Evolutionary conservation across 164 flowering plant species (phyloP).

Genomic region (Sextonia rubra): DNA sequence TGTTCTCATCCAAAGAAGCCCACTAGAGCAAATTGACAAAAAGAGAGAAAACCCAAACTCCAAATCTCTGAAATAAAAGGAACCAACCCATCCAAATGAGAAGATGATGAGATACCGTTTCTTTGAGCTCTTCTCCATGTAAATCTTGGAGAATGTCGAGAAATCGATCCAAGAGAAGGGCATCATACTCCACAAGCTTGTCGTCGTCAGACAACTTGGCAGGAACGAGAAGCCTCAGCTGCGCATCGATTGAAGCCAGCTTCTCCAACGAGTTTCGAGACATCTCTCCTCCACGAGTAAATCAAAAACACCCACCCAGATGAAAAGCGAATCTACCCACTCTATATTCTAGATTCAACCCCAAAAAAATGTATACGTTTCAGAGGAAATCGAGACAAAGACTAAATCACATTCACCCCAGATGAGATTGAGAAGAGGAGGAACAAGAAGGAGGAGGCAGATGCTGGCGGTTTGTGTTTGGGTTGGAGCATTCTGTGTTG

Average conservation of each 20-base stretch:
- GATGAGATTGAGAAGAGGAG: too few species aligned
- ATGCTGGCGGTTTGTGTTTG: too few species aligned
- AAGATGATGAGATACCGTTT: conserved; percentile 57
- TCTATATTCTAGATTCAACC: background rate
- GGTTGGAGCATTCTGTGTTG: too few species aligned
- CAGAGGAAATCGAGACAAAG: too few species aligned
- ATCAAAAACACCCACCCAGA: background rate
- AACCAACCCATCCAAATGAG: too few species aligned
- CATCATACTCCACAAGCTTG: conserved; percentile 87
- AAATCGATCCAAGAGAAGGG: conserved; percentile 83
- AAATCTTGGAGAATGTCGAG: conserved; percentile 86
- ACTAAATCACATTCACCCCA: too few species aligned
- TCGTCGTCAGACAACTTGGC: conserved; percentile 84
- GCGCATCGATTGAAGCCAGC: conserved; percentile 86
- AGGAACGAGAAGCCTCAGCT: conserved; percentile 77
- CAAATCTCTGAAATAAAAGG: background rate
- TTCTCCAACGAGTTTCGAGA: conserved; percentile 58
- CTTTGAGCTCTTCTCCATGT: conserved; percentile 87
- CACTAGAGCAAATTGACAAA: background rate
- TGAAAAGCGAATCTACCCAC: too few species aligned
- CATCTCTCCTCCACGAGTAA: too few species aligned
- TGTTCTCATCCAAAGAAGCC: background rate
- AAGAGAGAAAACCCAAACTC: too few species aligned
- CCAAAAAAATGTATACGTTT: too few species aligned
- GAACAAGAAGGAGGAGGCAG: too few species aligned